A percentile compares a stretch with the other conserved stretches of the same genome.
These are phyloP conservation scores for Sphenostylis stenocarpa DNA, from an alignment of 306 rosid genomes.

Conservation along the genomic window DNA sequence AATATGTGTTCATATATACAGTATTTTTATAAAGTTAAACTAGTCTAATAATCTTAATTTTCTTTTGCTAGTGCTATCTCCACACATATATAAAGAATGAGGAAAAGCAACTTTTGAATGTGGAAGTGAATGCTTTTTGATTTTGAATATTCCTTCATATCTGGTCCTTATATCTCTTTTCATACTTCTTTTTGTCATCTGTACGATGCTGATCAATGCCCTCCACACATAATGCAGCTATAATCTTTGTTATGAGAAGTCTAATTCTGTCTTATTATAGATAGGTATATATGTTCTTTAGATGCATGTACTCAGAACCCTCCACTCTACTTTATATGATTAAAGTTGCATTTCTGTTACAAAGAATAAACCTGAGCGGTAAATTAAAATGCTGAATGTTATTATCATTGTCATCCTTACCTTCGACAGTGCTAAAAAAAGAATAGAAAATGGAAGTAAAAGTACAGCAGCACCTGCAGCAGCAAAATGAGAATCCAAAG, in stretches of 20 bases:
- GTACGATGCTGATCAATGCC: constrained; percentile 23
- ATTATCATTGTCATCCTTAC: constrained; percentile 38
- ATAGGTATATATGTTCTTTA: neutral
- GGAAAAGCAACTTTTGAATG: constrained; percentile 39
- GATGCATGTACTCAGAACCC: constrained; percentile 28
- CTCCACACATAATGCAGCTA: constrained; percentile 4
- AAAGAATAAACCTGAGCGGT: constrained; percentile 19
- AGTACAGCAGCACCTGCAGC: constrained; percentile 30
- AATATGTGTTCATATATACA: neutral
- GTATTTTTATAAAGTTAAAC: neutral
- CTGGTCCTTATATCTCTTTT: constrained; percentile 2
- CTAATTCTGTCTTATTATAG: neutral
- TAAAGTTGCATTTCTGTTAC: constrained; percentile 32
- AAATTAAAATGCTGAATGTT: constrained; percentile 32
- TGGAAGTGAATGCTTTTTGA: constrained; percentile 33
- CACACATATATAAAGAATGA: neutral
- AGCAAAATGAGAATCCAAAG: constrained; percentile 49
- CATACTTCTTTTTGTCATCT: constrained; percentile 25
- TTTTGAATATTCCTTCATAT: constrained; percentile 27
- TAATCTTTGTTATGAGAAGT: neutral
- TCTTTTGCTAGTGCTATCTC: constrained; percentile 16
- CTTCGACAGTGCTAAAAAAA: constrained; percentile 36
- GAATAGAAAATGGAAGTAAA: constrained; percentile 36
- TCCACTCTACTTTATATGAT: constrained; percentile 37
- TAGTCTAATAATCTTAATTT: neutral